Evolutionary conservation across 441 rosid species (phyloP).

Genomic region (Adansonia gregorii): DNA sequence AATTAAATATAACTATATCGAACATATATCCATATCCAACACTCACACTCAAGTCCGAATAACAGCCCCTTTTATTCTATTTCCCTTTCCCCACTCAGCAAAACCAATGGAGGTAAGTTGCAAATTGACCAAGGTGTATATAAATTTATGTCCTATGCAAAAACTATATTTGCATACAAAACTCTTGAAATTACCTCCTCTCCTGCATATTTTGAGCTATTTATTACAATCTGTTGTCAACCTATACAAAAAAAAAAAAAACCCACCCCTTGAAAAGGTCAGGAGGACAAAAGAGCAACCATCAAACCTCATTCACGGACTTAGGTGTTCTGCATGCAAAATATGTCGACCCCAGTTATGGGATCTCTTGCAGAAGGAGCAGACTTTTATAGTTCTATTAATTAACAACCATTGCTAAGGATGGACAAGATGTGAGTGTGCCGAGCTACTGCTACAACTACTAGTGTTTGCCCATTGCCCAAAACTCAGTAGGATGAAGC

Average conservation of each 20-base stretch:
- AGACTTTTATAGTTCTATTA: conserved; percentile 38
- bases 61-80: not conserved
- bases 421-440: conserved; percentile 40
- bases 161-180: conserved; percentile 38
- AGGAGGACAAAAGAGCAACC: conserved; percentile 40
- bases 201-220: conserved; percentile 51
- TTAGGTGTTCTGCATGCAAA: conserved; percentile 44
- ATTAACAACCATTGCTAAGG: conserved; percentile 41
- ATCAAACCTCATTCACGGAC: conserved; percentile 49
- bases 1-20: no score
- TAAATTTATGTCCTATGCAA: conserved; percentile 30
- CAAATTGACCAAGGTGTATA: conserved; percentile 2
- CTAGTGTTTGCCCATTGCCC: conserved; percentile 63
- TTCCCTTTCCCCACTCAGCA: not conserved
- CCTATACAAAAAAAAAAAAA: conserved; percentile 54
- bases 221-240: conserved; percentile 60
- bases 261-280: conserved; percentile 45
- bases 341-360: conserved; percentile 38
- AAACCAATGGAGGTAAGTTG: conserved; percentile 19
- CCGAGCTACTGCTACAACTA: conserved; percentile 48
- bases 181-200: conserved; percentile 41
- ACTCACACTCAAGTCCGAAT: no score
- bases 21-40: not conserved
- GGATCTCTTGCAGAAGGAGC: conserved; percentile 35
- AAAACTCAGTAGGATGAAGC: conserved; percentile 57